Conservation (phyloP, 805 yeast genomes). For the Citeromyces nyonsensis region DNA sequence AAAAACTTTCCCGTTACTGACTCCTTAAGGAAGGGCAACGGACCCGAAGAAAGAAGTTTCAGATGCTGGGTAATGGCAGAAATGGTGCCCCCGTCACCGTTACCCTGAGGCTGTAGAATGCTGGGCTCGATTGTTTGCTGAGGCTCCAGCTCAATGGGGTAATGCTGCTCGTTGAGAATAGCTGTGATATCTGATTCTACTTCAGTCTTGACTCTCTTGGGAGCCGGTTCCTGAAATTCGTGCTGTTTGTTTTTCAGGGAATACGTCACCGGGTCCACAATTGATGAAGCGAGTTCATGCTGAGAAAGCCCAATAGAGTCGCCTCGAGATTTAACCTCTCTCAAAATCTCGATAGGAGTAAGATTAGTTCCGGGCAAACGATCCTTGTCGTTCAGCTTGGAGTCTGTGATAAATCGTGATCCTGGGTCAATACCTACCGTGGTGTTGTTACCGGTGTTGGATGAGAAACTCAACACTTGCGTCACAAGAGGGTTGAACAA, state of each 20-base stretch:
- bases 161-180: not conserved
- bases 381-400: conserved; percentile 1
- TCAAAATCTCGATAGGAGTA: not conserved
- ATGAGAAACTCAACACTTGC: not conserved
- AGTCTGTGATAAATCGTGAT: not conserved
- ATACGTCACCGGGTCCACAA: not conserved
- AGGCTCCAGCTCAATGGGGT: not conserved
- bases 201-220: conserved; percentile 13
- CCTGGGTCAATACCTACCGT: conserved; percentile 16
- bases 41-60: conserved; percentile 39
- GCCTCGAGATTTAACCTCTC: not conserved
- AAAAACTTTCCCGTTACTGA: conserved; percentile 38
- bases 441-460: conserved; percentile 11
- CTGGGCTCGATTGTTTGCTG: too few species aligned
- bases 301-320: not conserved
- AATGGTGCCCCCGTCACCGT: too few species aligned
- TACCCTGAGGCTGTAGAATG: not conserved
- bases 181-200: conserved; percentile 3
- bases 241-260: not conserved
- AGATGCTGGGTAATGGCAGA: conserved; percentile 40
- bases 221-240: conserved; percentile 1
- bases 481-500: conserved; percentile 2
- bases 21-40: conserved; percentile 47
- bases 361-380: conserved; percentile 10
- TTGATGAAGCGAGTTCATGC: not conserved